Percentiles rank a stretch among this genome's conserved stretches.
Conservation (phyloP, 805 yeast genomes). For the Wickerhamomyces subpelliculosus region DNA sequence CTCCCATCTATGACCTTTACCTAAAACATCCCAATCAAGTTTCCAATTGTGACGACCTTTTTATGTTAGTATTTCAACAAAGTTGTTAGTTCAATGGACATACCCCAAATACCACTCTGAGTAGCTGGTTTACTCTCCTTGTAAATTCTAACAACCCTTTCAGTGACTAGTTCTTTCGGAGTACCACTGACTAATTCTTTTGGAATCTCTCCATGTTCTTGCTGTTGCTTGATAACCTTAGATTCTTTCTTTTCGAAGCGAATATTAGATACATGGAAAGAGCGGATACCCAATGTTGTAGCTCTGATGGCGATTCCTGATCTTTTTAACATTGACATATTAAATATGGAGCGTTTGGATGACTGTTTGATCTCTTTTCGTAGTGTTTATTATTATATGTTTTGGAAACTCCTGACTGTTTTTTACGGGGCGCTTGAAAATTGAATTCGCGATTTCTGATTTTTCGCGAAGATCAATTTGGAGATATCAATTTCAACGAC, state of each 20-base stretch:
- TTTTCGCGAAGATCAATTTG: too few relatives aligned
- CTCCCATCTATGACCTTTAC: slow-evolving; percentile 81
- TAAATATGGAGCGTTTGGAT: too few relatives aligned
- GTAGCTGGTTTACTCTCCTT: slow-evolving; percentile 76
- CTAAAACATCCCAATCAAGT: slow-evolving; percentile 76
- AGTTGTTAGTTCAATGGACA: slow-evolving; percentile 1
- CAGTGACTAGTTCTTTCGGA: slow-evolving; percentile 52
- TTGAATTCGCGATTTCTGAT: too few relatives aligned
- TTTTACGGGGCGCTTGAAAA: too few relatives aligned
- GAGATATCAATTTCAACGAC: too few relatives aligned
- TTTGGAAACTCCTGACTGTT: too few relatives aligned
- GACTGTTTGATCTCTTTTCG: too few relatives aligned
- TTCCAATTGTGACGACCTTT: slow-evolving; percentile 51
- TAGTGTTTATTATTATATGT: too few relatives aligned
- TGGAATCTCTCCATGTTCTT: slow-evolving; percentile 25
- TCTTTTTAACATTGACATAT: too few relatives aligned
- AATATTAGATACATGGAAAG: too few relatives aligned
- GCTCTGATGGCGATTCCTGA: too few relatives aligned
- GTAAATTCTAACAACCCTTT: slow-evolving; percentile 69
- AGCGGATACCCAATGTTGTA: too few relatives aligned
- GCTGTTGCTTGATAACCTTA: slow-evolving; percentile 12
- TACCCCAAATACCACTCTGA: slow-evolving; percentile 51
- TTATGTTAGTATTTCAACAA: background rate
- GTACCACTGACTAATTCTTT: slow-evolving; percentile 73
- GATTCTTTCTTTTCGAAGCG: background rate